Conservation (phyloP, 2,329 filamentous ascomycete genomes). For the Aphanoascus verrucosus region DNA sequence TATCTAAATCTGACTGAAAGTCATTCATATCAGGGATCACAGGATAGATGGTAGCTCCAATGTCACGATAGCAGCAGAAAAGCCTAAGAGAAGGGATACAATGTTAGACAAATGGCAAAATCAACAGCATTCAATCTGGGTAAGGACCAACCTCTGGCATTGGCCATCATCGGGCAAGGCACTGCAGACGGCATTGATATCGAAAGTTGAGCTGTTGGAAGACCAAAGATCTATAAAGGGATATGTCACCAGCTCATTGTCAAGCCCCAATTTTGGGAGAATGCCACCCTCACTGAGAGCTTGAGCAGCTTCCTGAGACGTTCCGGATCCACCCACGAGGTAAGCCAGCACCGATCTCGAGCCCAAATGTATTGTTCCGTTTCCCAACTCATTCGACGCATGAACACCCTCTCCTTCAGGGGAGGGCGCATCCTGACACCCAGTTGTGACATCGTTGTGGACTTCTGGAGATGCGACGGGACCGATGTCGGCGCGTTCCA, state of each 20-base stretch:
- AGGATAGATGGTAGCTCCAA: slow-evolving; percentile 45
- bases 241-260: slow-evolving; percentile 55
- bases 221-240: slow-evolving; percentile 57
- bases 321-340: slow-evolving; percentile 44
- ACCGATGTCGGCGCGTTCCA: slow-evolving; percentile 30
- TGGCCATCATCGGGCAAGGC: slow-evolving; percentile 49
- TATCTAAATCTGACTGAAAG: slow-evolving; percentile 46
- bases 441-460: slow-evolving; percentile 6
- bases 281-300: slow-evolving; percentile 51
- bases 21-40: slow-evolving; percentile 47
- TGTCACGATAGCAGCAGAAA: slow-evolving; percentile 15
- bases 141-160: slow-evolving; percentile 39
- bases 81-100: slow-evolving; percentile 10
- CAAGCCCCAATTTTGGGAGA: slow-evolving; percentile 51
- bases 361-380: slow-evolving; percentile 52
- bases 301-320: slow-evolving; percentile 36
- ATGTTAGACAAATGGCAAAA: background rate
- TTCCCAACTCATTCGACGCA: slow-evolving; percentile 48
- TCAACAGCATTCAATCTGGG: background rate
- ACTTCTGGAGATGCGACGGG: slow-evolving; percentile 9
- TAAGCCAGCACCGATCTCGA: slow-evolving; percentile 53
- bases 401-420: slow-evolving; percentile 45
- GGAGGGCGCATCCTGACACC: background rate
- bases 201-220: slow-evolving; percentile 47
- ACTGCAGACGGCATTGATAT: slow-evolving; percentile 48